Evolutionary conservation across 2,329 filamentous ascomycete genomes (phyloP).

Genomic region (Clarireedia monteithiana): DNA sequence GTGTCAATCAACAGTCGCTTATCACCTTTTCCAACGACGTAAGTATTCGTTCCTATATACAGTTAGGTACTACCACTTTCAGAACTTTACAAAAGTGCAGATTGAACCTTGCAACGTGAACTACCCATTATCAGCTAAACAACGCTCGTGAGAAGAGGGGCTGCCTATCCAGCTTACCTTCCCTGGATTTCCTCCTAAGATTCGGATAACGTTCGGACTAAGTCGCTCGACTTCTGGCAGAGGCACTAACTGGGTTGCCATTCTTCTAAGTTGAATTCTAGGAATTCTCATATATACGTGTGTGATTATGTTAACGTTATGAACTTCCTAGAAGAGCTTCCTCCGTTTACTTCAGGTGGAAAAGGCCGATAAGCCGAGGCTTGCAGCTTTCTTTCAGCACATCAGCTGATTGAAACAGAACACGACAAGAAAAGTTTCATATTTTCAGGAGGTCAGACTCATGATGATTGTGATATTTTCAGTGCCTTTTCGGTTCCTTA

Average conservation of each 20-base stretch:
- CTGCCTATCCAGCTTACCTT: slow-evolving; percentile 46
- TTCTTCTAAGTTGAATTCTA: slow-evolving; percentile 14
- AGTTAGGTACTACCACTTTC: slow-evolving; percentile 22
- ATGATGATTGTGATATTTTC: no score
- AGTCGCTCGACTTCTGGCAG: slow-evolving; percentile 70
- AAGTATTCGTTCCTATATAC: slow-evolving; percentile 84
- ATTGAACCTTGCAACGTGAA: slow-evolving; percentile 53
- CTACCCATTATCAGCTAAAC: slow-evolving; percentile 27
- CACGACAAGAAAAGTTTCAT: no score
- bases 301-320: not conserved
- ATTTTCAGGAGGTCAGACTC: no score
- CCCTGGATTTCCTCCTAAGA: slow-evolving; percentile 84
- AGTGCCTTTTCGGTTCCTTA: no score
- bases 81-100: slow-evolving; percentile 4
- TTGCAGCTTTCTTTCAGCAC: not conserved
- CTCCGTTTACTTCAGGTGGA: not conserved
- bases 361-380: slow-evolving; percentile 6
- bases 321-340: not conserved
- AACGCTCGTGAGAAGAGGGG: not conserved
- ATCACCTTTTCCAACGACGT: slow-evolving; percentile 72
- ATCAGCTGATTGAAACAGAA: not conserved
- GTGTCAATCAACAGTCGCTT: slow-evolving; percentile 81
- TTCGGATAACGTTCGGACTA: slow-evolving; percentile 69
- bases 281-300: not conserved
- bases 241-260: slow-evolving; percentile 26